Conservation (phyloP, 106 monocot species). For the Agapanthus africanus region DNA sequence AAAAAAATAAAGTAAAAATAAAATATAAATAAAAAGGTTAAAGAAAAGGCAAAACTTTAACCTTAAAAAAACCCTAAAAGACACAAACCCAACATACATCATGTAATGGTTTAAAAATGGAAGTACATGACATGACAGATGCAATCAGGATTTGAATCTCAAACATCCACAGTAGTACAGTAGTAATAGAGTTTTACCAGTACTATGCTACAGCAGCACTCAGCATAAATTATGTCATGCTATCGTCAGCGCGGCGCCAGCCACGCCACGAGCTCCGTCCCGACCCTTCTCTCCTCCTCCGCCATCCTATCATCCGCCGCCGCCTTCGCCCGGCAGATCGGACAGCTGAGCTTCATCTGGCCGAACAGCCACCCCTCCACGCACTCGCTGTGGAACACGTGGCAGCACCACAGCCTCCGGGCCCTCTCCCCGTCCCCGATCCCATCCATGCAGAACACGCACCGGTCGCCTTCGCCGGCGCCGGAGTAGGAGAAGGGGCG, state of each 20-base stretch:
- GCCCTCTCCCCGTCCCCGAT: constrained; percentile 18
- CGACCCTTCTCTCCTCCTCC: constrained; percentile 17
- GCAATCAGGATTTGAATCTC: too few species aligned
- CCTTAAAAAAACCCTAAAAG: too few species aligned
- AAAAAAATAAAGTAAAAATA: too few species aligned
- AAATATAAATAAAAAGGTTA: too few species aligned
- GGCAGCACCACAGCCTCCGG: constrained; percentile 29
- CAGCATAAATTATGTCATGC: too few species aligned
- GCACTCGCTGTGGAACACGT: constrained; percentile 41
- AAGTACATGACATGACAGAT: too few species aligned
- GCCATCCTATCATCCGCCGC: constrained; percentile 1
- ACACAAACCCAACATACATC: too few species aligned
- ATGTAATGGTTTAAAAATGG: too few species aligned
- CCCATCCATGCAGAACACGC: constrained; percentile 26
- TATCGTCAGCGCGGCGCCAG: constrained; percentile 16
- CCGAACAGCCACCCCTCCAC: constrained; percentile 37
- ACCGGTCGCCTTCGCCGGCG: neutral
- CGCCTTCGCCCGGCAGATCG: constrained; percentile 32
- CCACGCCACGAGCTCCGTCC: constrained; percentile 32
- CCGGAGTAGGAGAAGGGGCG: neutral
- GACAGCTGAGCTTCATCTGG: constrained; percentile 26
- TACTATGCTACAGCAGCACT: too few species aligned
- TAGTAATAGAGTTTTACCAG: too few species aligned
- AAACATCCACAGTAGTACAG: too few species aligned
- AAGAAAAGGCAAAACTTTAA: too few species aligned